Evolutionary conservation across 75 land plant species (phyloP), one percentile per base, ranked within the genome.

Genomic region (Sequoia sempervirens): DNA sequence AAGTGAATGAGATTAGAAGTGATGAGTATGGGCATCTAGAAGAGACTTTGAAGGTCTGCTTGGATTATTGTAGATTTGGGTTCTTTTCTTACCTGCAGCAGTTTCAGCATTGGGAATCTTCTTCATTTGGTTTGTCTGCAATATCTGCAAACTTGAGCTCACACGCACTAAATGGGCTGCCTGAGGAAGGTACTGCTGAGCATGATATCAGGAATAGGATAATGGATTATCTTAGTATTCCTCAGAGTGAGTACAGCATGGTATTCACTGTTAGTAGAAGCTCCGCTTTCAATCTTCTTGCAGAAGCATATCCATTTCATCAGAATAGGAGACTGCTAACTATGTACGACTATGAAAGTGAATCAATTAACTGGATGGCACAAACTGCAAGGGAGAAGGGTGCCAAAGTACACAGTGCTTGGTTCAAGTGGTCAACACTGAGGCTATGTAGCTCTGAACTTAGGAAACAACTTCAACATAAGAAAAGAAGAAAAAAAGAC

Each of bases 51-150:
- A 91, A 88, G 54, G 89, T 90, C 28, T 97, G 99, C 80, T 91
- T 95, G 50, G 99, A 97, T 84, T 97, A 97, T 82, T 83, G 88
- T 75, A 97, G 99, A 14, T 91, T 91, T 78, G 93, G 99, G 75
- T 92, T 97, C 40, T 97, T 97, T 83, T 95, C 98, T 10, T 85
- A 90, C 70, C 68, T 81, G 28, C 98, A 96, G 36, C 81, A 91
- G 58, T 82, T 89, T 12, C 80, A 85, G 34, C 68, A 84, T 52
- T 72, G 82, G 83, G 87, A 85, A 41, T 78, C 91, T 53, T 91
- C 96, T 10, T 86, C 90, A 34, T 95, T 97, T 82, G 83, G 82
- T 38, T 64, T 93, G 66, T 91, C 95, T 13, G 88, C 89, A 85
- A 88, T 92, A 73, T 89, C 96, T 3, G 95, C 87, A 13, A 95